Evolutionary conservation across 352 stramenopile genomes (phyloP).

Genomic region (Pythium insidiosum): DNA sequence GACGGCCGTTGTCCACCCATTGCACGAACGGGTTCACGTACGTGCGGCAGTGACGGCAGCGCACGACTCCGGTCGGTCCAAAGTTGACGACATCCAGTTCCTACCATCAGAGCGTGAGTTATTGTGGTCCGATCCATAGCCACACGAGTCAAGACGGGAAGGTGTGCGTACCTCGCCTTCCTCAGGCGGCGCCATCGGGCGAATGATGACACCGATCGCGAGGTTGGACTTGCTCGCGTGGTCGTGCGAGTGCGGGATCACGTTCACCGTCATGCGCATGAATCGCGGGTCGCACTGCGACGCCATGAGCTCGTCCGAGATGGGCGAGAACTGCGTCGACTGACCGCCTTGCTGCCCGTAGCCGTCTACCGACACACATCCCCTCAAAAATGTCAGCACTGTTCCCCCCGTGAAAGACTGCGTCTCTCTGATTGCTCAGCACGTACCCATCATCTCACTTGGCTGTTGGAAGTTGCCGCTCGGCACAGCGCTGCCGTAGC

Average conservation of each 20-base stretch:
- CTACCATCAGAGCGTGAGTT: neutral
- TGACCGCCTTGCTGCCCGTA: slow-evolving; percentile 39
- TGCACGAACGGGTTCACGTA: slow-evolving; percentile 89
- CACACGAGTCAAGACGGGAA: neutral
- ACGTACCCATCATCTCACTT: slow-evolving; percentile 67
- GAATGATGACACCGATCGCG: slow-evolving; percentile 80
- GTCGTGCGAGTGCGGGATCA: slow-evolving; percentile 75
- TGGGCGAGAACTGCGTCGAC: slow-evolving; percentile 35
- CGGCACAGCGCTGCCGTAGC: slow-evolving; percentile 19
- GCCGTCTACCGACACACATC: slow-evolving; percentile 25
- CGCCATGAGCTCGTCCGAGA: slow-evolving; percentile 64
- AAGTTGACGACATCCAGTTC: slow-evolving; percentile 86
- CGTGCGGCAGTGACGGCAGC: slow-evolving; percentile 83
- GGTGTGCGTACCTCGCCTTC: slow-evolving; percentile 38
- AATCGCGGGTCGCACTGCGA: slow-evolving; percentile 71
- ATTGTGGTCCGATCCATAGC: neutral
- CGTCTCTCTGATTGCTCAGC: no score
- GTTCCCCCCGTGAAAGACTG: no score
- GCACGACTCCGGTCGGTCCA: slow-evolving; percentile 69
- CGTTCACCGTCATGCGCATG: slow-evolving; percentile 75
- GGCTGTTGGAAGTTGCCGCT: slow-evolving; percentile 82
- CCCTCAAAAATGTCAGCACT: no score
- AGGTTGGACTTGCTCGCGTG: slow-evolving; percentile 79
- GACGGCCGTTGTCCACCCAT: slow-evolving; percentile 84
- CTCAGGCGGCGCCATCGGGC: slow-evolving; percentile 60